Evolutionary conservation across 2,329 filamentous ascomycete genomes (phyloP).

Genomic region (Epichloe gansuensis): DNA sequence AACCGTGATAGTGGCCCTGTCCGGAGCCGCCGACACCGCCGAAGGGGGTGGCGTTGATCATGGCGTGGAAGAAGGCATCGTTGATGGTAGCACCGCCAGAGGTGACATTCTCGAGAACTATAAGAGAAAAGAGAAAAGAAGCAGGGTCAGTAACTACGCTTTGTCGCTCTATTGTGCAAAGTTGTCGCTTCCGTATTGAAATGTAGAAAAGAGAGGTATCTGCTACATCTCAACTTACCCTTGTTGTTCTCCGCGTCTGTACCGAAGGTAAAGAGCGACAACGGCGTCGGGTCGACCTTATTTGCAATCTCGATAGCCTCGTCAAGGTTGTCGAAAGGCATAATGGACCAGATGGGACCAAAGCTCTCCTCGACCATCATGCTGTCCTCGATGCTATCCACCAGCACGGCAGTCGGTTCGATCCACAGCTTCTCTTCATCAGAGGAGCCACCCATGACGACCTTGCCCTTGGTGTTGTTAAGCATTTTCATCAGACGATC

Average conservation of each 20-base stretch:
- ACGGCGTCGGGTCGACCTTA: conserved; percentile 66
- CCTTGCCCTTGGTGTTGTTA: conserved; percentile 69
- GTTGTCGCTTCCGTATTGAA: too few species aligned
- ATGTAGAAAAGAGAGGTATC: not conserved
- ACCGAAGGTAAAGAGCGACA: conserved; percentile 78
- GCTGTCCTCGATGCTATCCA: conserved; percentile 57
- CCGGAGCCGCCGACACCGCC: conserved; percentile 38
- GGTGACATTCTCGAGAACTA: conserved; percentile 24
- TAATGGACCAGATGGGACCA: conserved; percentile 77
- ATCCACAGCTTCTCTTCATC: conserved; percentile 75
- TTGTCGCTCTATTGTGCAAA: too few species aligned
- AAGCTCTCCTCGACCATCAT: conserved; percentile 80
- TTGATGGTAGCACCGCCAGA: conserved; percentile 40
- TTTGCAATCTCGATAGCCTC: conserved; percentile 76
- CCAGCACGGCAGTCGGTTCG: conserved; percentile 82
- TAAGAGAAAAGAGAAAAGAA: too few species aligned
- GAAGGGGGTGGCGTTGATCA: conserved; percentile 29
- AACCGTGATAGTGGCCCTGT: conserved; percentile 34
- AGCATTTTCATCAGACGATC: conserved; percentile 79
- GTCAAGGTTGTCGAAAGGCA: conserved; percentile 68
- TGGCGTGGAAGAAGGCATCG: conserved; percentile 31
- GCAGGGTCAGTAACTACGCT: not conserved
- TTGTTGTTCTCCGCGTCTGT: conserved; percentile 64
- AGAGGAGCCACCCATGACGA: conserved; percentile 73
- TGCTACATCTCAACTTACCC: conserved; percentile 31